Base-by-base conservation (phyloP, 768 basidiomycete genomes). In the Mycena galopus region DNA sequence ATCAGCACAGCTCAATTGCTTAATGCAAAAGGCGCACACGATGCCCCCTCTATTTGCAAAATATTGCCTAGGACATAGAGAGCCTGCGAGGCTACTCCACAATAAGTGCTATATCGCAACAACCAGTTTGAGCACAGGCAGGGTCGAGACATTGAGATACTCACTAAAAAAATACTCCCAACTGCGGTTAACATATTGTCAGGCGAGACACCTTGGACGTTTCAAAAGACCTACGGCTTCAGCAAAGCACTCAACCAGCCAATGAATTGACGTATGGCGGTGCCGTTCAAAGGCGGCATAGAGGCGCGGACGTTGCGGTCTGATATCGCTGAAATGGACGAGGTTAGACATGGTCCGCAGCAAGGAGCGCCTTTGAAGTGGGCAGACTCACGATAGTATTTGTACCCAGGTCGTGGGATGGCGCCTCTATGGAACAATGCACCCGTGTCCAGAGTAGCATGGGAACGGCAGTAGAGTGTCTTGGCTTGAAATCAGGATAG, bases 101-200 rank as follows among this genome's bases (percentile, higher is more conserved):
- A 44, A 37, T 66, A 50, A 39, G 44, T 29, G 53, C 29, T 21
- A 25, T 19, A 55, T 0, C 19, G 2, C 27, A 10, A 33, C 11
- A 37, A 57, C 6, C 17, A 50, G 50, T 63, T 33, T 60, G 69
- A 17, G 8, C 30, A 19, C 42, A 29, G 50, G 17, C 17, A 7
- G 50, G 47, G 84, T 29, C 82, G 83, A 67, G 87, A 90, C 29
- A 87, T 86, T 29, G n/a, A 76, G 32, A n/a, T 23, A 44, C 73
- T 12, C 25, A 71, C 73, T 90, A 92, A 68, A 92, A 79, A 78
- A 91, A 92, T 21, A 88, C 89, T 14, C 91, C 91, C 39, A 90
- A 58, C 90, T 91, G 72, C 23, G 17, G 25, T 2, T 4, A 9
- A 19, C 67, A 25, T 67, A n/a, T 30, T 50, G 58, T 61, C 21